phyloP scores from a whole-genome alignment of 2,329 filamentous ascomycete species.

The Fusarium verrucosum region DNA sequence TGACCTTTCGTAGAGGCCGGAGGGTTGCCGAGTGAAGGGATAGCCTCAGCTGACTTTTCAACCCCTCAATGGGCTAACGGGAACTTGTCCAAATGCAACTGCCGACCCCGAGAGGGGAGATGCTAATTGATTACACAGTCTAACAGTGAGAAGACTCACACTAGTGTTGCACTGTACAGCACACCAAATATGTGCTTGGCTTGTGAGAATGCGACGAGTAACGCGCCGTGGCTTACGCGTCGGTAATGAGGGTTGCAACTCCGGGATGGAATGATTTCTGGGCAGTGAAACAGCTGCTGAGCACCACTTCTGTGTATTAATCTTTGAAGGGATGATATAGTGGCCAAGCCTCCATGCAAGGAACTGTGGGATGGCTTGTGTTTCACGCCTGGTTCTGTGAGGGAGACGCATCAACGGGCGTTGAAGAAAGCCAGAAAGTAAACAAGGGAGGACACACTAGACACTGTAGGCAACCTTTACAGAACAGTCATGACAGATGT shows the following conservation, averaged over 20 bases:
- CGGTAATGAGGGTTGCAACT: background rate
- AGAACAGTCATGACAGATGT: background rate
- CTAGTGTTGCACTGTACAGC: background rate
- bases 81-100: background rate
- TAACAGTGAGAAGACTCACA: background rate
- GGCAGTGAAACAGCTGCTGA: background rate
- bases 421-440: background rate
- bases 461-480: background rate
- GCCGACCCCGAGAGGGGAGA: background rate
- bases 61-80: background rate
- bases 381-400: background rate
- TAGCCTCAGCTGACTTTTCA: background rate
- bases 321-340: too few relatives aligned
- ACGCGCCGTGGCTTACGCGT: constrained; percentile 16
- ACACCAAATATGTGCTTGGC: background rate
- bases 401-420: background rate
- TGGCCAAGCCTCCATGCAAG: background rate
- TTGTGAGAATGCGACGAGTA: background rate
- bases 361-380: background rate
- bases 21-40: background rate
- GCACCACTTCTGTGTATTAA: too few relatives aligned
- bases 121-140: background rate
- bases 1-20: background rate
- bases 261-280: too few relatives aligned
- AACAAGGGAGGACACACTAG: background rate